Evolutionary conservation across 768 basidiomycete genomes (phyloP), one percentile per base, ranked within the genome.

Genomic region (Pulveroboletus frians): DNA sequence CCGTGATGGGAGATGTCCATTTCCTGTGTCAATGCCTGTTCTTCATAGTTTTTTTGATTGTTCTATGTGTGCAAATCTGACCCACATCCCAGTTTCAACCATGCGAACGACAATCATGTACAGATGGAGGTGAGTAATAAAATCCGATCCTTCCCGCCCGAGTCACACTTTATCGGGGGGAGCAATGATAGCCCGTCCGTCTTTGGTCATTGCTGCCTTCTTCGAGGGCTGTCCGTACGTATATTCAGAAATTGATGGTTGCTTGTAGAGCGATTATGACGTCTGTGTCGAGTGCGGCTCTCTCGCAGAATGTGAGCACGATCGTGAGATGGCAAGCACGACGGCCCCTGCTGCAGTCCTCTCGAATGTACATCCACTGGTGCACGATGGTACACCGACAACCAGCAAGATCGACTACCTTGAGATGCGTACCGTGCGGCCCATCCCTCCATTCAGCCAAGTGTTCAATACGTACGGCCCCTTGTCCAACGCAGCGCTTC

Each of bases 381-480:
- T 53, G 14, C 62, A 56, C 29, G 49, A 54, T 21, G 45, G 39
- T n/a, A 20, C 47, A 18, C 45, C 47, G 30, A 56, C 59, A 10
- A 21, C 36, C 9, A 29, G 29, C 46, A 46, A 40, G 39, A 74
- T 75, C 51, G 59, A 70, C 39, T 73, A 61, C 58, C 81, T 77
- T 55, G 87, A 90, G 47, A 88, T 92, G 81, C 81, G 87, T 3
- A 71, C 79, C 1, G 78, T 81, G 51, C 62, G 66, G 13, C 54
- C 67, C n/a, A 73, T 89, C 36, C 65, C 69, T 8, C 70, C 78
- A 0, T 66, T 68, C 35, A 69, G 71, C 9, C 81, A 91, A 49
- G 71, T 88, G 18, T 90, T 81, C 73, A 92, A 92, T 64, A 85
- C 85, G 1, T 92, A 91, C 60, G 82, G 83, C n/a, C 67, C 70